phyloP scores from a whole-genome alignment of 345 rosid genomes.

The Pistacia atlantica region DNA sequence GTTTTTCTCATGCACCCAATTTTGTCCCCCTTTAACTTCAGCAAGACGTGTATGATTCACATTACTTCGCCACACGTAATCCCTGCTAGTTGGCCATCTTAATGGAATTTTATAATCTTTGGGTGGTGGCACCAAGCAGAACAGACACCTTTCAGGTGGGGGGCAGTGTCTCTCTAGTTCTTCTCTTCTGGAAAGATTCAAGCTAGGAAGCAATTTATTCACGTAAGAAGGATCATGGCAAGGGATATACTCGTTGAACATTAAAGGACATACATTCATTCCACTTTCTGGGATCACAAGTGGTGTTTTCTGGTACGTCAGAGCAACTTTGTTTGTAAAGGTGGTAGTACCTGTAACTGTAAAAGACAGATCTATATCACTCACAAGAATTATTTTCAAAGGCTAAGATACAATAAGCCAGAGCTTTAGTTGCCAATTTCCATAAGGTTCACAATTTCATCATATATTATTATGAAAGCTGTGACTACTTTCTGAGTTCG shows the following conservation, averaged over 20 bases:
- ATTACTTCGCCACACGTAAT: slow-evolving; percentile 89
- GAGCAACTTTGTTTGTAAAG: slow-evolving; percentile 59
- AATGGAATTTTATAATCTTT: slow-evolving; percentile 80
- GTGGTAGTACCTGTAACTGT: slow-evolving; percentile 43
- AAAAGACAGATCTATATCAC: slow-evolving; percentile 19
- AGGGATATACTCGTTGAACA: slow-evolving; percentile 78
- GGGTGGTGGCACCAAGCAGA: slow-evolving; percentile 93
- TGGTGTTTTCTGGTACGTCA: slow-evolving; percentile 55
- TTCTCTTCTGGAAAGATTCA: slow-evolving; percentile 71
- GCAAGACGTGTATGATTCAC: slow-evolving; percentile 93
- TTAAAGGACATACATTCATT: slow-evolving; percentile 54
- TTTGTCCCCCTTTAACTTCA: slow-evolving; percentile 92
- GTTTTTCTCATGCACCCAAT: slow-evolving; percentile 83
- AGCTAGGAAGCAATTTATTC: slow-evolving; percentile 50
- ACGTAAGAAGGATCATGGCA: slow-evolving; percentile 75
- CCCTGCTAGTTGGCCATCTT: slow-evolving; percentile 91
- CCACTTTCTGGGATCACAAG: slow-evolving; percentile 53
- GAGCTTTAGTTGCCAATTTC: neutral
- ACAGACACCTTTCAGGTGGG: slow-evolving; percentile 70
- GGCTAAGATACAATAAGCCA: neutral
- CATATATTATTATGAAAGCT: neutral
- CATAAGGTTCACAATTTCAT: neutral
- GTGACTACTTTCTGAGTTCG: too few species aligned
- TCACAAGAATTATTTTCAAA: neutral
- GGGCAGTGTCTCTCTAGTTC: slow-evolving; percentile 93